phyloP scores from a whole-genome alignment of 345 rosid species.

The Citrus medica region DNA sequence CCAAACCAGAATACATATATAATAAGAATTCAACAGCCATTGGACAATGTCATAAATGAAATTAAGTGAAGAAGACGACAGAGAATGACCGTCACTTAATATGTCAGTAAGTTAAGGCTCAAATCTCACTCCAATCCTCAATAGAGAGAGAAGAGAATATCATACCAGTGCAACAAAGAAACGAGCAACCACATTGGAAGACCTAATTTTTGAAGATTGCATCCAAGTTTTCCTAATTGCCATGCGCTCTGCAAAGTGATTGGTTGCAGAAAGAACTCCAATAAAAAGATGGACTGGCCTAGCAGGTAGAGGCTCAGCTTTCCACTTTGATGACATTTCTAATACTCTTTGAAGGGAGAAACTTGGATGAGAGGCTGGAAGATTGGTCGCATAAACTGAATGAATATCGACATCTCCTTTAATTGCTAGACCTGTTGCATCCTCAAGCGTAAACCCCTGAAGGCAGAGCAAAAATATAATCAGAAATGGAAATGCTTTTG shows the following conservation, averaged over 20 bases:
- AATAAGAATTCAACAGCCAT: background rate
- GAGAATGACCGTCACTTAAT: background rate
- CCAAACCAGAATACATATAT: background rate
- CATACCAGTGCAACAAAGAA: conserved; percentile 97
- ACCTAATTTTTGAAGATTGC: conserved; percentile 67
- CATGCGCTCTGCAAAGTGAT: conserved; percentile 98
- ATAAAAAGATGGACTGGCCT: conserved; percentile 61
- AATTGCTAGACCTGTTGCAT: conserved; percentile 89
- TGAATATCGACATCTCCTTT: conserved; percentile 83
- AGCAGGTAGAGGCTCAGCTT: conserved; percentile 55
- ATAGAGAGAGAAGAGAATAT: conserved; percentile 16
- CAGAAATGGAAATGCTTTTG: background rate
- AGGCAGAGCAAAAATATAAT: conserved; percentile 17
- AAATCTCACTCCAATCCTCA: background rate
- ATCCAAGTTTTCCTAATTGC: conserved; percentile 98
- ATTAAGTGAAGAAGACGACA: background rate
- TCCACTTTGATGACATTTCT: conserved; percentile 85
- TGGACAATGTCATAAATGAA: background rate
- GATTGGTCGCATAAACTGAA: conserved; percentile 88
- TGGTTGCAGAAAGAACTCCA: conserved; percentile 91
- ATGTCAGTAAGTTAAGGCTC: background rate
- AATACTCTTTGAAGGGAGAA: conserved; percentile 83
- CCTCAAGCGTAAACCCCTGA: conserved; percentile 92
- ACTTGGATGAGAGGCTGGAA: conserved; percentile 91
- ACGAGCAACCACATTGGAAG: conserved; percentile 68